Base-by-base conservation (phyloP, 352 stramenopile genomes). In the Peronospora belbahrii region DNA sequence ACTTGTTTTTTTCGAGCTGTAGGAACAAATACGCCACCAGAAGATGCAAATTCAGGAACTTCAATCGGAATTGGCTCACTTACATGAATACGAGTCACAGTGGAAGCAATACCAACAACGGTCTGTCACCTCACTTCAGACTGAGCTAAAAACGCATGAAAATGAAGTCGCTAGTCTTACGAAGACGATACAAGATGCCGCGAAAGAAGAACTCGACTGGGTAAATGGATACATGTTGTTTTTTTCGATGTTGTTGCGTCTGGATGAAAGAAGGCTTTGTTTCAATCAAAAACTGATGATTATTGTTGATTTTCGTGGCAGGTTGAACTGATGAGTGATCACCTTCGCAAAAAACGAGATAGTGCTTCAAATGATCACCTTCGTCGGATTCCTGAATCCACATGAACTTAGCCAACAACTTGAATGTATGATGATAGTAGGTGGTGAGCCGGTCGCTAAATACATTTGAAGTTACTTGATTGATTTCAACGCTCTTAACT, bases 1-100 rank as follows among this genome's bases (percentile, higher is more conserved):
- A 52, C 3, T 23, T 56, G 18, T 28, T 10, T 11, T 20, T 9
- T 2, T 11, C 7, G 8, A 25, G 8, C 20, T 44, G 22, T 20
- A 66, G 56, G 41, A 61, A 3, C 41, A 64, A 37, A 10, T 31
- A 15, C 61, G 52, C 14, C 48, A 48, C 17, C 50, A 66, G 40
- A 59, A 51, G 11, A 3, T 10, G 35, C 42, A 45, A 18, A 25
- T 52, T 14, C 44, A 44, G 17, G 45, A 58, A 3, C 45, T 65
- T 0, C 42, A 65, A 14, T 15, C 33, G 0, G 42, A 68, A 23
- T 33, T 68, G 14, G 20, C 33, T 6, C 42, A 47, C 6, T 38
- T 68, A 9, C 36, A 41, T n/a, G 36, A 60, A 0, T 9, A 65
- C 1, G 42, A 60, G 39, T 7, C 10, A 0, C 33, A 68, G 13